Percentiles rank a stretch among this genome's conserved stretches.
These are phyloP conservation scores for Primulina tabacum DNA, from an alignment of 257 asterid genomes.

Conservation along the genomic window DNA sequence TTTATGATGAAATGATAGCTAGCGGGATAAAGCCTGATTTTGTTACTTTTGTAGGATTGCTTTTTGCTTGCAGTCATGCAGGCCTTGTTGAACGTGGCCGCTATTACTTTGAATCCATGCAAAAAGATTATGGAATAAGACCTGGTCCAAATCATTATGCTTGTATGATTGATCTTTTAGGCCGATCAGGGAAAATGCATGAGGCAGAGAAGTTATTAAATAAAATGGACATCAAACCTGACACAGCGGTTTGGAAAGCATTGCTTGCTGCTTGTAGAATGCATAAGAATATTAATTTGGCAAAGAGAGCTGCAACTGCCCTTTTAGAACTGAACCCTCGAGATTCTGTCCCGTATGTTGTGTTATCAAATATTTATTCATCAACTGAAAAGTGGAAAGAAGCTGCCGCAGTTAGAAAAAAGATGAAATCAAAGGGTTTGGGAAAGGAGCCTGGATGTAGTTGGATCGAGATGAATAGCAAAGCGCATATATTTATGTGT, in stretches of 20 bases:
- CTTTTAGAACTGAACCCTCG: constrained; percentile 61
- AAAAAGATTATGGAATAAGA: constrained; percentile 45
- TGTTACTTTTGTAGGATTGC: constrained; percentile 70
- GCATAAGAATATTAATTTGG: constrained; percentile 58
- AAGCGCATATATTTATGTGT: constrained; percentile 45
- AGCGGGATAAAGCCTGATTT: constrained; percentile 67
- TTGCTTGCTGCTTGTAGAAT: constrained; percentile 68
- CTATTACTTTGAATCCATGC: constrained; percentile 56
- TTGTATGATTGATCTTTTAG: constrained; percentile 83
- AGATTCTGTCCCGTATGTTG: constrained; percentile 65
- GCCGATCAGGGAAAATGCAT: constrained; percentile 62
- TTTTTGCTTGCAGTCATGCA: constrained; percentile 88
- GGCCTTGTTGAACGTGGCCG: constrained; percentile 68
- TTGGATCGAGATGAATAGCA: constrained; percentile 63
- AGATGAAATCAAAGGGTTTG: constrained; percentile 56
- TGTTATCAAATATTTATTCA: constrained; percentile 70
- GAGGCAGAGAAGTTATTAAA: constrained; percentile 59
- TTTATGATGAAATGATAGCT: constrained; percentile 59
- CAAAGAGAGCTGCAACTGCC: constrained; percentile 56
- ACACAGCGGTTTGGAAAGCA: constrained; percentile 75
- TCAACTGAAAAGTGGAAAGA: constrained; percentile 64
- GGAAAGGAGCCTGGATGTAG: constrained; percentile 69
- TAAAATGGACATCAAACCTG: constrained; percentile 53
- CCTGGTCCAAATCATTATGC: constrained; percentile 77
- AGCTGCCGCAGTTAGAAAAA: constrained; percentile 52